A percentile compares a stretch with the other conserved stretches of the same genome.
Evolutionary conservation across 805 yeast genomes (phyloP).

Genomic region (Wickerhamiella australiensis): DNA sequence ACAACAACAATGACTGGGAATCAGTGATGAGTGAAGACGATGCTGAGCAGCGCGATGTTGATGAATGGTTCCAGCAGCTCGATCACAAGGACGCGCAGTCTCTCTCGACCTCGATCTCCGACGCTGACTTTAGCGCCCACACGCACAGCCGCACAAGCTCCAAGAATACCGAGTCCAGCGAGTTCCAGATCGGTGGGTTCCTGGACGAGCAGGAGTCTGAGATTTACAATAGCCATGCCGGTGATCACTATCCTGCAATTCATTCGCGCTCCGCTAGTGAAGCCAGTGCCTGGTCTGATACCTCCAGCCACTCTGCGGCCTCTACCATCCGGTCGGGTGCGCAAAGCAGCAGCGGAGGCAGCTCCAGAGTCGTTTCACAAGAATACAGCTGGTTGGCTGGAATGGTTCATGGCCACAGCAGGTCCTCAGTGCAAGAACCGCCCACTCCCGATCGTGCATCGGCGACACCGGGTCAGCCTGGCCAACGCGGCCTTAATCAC

Average conservation of each 20-base stretch:
- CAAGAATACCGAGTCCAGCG: conserved; percentile 9
- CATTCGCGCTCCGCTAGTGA: conserved; percentile 4
- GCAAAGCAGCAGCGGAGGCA: background rate
- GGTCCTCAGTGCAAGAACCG: conserved; percentile 10
- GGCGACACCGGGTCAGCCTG: background rate
- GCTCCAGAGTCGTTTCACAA: conserved; percentile 13
- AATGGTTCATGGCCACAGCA: conserved; percentile 23
- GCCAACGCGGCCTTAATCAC: conserved; percentile 5
- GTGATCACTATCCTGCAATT: conserved; percentile 18
- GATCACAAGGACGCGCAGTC: conserved; percentile 21
- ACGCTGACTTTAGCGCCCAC: background rate
- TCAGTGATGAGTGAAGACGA: conserved; percentile 17
- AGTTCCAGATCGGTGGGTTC: conserved; percentile 22
- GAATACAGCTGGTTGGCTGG: conserved; percentile 28
- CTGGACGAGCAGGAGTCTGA: conserved; percentile 17
- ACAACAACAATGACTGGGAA: conserved; percentile 9
- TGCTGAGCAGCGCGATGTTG: conserved; percentile 27
- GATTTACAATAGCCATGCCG: conserved; percentile 21
- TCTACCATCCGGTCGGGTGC: background rate
- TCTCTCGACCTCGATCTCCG: conserved; percentile 16
- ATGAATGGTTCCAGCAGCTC: conserved; percentile 26
- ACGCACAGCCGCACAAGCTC: conserved; percentile 8
- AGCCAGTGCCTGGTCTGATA: background rate
- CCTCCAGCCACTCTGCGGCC: background rate
- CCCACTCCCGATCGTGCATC: conserved; percentile 9